Evolutionary conservation across 2,329 filamentous ascomycete species (phyloP).

Genomic region (Ascochyta fabae): DNA sequence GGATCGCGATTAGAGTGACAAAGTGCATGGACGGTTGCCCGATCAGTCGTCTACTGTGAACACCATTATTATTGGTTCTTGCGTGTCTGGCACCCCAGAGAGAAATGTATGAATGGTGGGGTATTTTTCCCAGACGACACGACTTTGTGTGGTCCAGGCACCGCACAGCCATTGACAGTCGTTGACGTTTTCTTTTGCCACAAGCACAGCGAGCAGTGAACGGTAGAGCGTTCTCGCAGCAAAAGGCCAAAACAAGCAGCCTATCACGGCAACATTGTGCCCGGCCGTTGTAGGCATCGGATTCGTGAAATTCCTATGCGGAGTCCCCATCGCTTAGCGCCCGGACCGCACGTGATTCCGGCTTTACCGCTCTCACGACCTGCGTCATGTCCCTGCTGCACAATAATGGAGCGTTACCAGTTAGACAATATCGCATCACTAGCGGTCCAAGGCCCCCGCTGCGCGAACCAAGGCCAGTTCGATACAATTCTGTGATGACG

Average conservation of each 20-base stretch:
- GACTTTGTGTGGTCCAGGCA: slow-evolving; percentile 9
- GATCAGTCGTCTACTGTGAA: neutral
- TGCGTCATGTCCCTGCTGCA: slow-evolving; percentile 18
- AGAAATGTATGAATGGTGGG: slow-evolving; percentile 3
- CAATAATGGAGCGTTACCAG: slow-evolving; percentile 12
- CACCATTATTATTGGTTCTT: neutral
- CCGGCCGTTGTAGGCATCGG: slow-evolving; percentile 12
- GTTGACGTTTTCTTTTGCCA: slow-evolving; percentile 3
- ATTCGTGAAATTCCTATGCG: slow-evolving; percentile 12
- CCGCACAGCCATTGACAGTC: slow-evolving; percentile 1
- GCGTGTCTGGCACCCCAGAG: neutral
- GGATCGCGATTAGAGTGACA: slow-evolving; percentile 4
- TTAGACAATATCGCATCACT: slow-evolving; percentile 14
- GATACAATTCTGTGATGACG: slow-evolving; percentile 10
- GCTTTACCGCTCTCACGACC: slow-evolving; percentile 9
- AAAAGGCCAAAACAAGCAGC: neutral
- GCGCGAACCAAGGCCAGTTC: slow-evolving; percentile 11
- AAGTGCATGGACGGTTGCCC: slow-evolving; percentile 3
- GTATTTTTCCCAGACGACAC: slow-evolving; percentile 10
- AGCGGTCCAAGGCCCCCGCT: slow-evolving; percentile 13
- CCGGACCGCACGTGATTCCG: slow-evolving; percentile 14
- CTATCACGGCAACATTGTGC: slow-evolving; percentile 3
- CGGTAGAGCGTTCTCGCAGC: neutral
- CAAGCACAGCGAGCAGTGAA: slow-evolving; percentile 1
- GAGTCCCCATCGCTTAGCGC: slow-evolving; percentile 15